Percentiles rank a stretch among this genome's conserved stretches.
These are phyloP conservation scores for Apiotrichum brassicae DNA, from an alignment of 1,284 basidiomycete species.

Conservation along the genomic window DNA sequence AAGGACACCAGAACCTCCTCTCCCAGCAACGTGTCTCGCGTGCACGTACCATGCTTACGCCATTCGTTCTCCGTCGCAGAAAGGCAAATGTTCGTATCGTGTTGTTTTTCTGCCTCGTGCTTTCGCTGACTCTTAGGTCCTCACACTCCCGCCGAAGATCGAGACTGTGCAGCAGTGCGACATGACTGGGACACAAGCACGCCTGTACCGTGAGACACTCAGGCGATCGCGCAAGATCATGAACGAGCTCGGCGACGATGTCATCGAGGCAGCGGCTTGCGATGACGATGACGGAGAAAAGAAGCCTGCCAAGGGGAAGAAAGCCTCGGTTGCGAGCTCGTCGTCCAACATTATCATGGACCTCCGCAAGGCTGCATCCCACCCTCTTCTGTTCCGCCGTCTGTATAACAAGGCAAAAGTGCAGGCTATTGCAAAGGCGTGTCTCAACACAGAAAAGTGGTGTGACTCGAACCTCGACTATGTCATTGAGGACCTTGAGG, in stretches of 20 bases:
- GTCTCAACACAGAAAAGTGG: conserved; percentile 84
- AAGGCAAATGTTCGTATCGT: conserved; percentile 68
- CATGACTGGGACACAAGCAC: conserved; percentile 75
- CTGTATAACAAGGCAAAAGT: conserved; percentile 74
- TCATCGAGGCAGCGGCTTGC: conserved; percentile 32
- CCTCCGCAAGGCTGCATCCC: conserved; percentile 87
- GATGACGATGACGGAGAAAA: conserved; percentile 33
- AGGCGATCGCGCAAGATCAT: conserved; percentile 66
- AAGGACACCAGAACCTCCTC: conserved; percentile 62
- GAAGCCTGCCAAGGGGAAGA: conserved; percentile 57
- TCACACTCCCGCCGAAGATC: conserved; percentile 83
- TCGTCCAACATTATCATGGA: conserved; percentile 88
- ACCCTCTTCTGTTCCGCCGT: conserved; percentile 89
- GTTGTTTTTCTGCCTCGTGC: too few relatives aligned
- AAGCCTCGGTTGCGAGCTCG: conserved; percentile 27
- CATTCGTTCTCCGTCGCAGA: conserved; percentile 89
- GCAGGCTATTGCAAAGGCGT: conserved; percentile 66
- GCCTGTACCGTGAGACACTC: conserved; percentile 79
- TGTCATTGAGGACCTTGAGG: conserved; percentile 81
- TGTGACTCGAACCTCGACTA: conserved; percentile 68
- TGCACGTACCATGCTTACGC: conserved; percentile 98
- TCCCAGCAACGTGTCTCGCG: conserved; percentile 84
- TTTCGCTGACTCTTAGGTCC: conserved; percentile 57
- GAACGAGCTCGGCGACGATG: conserved; percentile 63
- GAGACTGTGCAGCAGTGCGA: conserved; percentile 91